These are phyloP conservation scores for Neurospora discreta DNA, from an alignment of 495 filamentous ascomycete species.

Conservation along the genomic window DNA sequence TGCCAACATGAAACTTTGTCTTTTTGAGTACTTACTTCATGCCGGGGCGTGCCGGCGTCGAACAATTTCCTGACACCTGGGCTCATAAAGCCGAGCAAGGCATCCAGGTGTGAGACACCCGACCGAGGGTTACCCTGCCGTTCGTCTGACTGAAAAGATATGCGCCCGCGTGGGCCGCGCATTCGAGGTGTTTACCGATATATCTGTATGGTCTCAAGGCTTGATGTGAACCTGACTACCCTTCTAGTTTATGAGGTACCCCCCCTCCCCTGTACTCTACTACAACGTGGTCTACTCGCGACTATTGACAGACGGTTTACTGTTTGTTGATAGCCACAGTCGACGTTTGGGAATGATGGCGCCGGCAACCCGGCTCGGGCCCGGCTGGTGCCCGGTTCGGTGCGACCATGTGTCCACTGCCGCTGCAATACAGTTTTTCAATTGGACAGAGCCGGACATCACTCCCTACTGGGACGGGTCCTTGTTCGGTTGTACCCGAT, in stretches of 20 bases:
- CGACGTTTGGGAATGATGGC: conserved; percentile 20
- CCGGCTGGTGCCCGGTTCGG: not conserved
- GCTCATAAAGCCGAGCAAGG: not conserved
- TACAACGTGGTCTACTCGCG: not conserved
- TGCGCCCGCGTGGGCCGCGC: no score
- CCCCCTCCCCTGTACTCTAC: not conserved
- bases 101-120: not conserved
- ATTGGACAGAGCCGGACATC: not conserved
- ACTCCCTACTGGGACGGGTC: not conserved
- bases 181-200: not conserved
- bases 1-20: not conserved
- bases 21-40: not conserved
- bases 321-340: conserved; percentile 17
- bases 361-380: not conserved
- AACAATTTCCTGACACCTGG: not conserved
- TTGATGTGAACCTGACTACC: not conserved
- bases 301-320: not conserved
- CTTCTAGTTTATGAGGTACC: not conserved
- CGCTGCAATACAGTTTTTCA: not conserved
- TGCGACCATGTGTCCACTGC: not conserved
- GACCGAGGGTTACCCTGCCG: not conserved
- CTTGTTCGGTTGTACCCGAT: not conserved
- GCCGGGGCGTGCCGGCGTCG: not conserved
- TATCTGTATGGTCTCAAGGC: not conserved
- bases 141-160: not conserved